Evolutionary conservation across 2,329 filamentous ascomycete genomes (phyloP), one percentile per base, ranked within the genome.

Genomic region (Alternaria sp.): DNA sequence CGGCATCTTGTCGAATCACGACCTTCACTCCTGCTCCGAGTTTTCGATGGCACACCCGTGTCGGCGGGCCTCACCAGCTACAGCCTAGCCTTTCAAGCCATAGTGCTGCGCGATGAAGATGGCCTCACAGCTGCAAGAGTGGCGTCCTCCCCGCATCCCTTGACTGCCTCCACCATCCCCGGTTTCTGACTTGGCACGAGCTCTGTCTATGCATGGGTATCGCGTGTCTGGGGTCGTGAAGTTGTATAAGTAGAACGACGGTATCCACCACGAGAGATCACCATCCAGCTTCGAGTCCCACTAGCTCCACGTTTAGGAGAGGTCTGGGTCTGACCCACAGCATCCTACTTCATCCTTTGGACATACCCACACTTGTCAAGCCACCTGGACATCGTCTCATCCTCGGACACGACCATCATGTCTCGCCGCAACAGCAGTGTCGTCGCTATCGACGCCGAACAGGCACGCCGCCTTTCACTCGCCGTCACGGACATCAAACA

Each of bases 341-440:
- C 12, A 17, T 52, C 30, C 40, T 40, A 17, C 54, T 43, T 50
- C 28, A 19, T 26, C 32, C 36, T 58, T 59, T 59, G 49, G 45
- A 21, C 15, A 25, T 44, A 44, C 30, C 21, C 30, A 44, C 50
- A 26, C 17, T 51, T 40, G 32, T 40, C 32, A 49, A 44, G 23
- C 43, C 12, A 17, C 12, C 40, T 61, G 8, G 50, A 49, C 23
- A 28, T 49, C 45, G 40, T 51, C 30, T 36, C 28, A 21, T 54
- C 51, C 61, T 54, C 57, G 49, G 54, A 56, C 62, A 56, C 46
- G 54, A 11, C 47, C 68, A 67, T 47, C 62, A 77, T 77, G 75
- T 75, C 76, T 59, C 74, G 70, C 55, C 71, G 73, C 61, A 76
- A 76, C 61, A 75, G 70, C 70, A 74, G 67, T 57, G 71, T 78